Evolutionary conservation across 148 eudicot genomes (phyloP), one percentile per base, ranked within the genome.

Genomic region (Linanthus parryae): DNA sequence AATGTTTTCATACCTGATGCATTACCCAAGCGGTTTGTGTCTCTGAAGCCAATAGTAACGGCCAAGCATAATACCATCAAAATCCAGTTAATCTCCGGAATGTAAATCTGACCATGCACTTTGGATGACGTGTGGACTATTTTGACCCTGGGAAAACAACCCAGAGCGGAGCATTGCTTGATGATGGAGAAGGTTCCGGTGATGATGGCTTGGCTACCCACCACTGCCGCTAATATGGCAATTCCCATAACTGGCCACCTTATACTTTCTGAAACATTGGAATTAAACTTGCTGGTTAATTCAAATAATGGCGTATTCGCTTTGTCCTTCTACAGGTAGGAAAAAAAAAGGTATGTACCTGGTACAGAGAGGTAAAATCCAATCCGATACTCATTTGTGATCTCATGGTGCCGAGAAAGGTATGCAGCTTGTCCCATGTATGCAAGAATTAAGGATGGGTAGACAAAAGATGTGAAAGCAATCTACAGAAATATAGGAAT

Each of bases 401-500:
- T 38, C 29, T 36, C 69, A 63, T 88, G 99, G 59, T 92, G 94
- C 54, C 44, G 66, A 30, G 99, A 92, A 24, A 92, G 76, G 65
- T 87, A 92, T 16, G 99, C 99, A 48, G 99, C 99, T 84, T 92
- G 99, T 10, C 99, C 99, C 99, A 92, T 92, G 44, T 92, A 92
- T 48, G 99, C 99, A 29, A 92, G 96, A 61, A 92, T 67, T 50
- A 92, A 70, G 18, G 99, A 75, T 11, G 99, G 99, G 59, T 92
- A 92, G 24, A 92, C 99, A 30, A 87, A 43, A 7, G 69, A 70
- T 27, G 83, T 75, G 73, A 92, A 92, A 56, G 99, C 99, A 46
- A 84, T 67, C 96, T 92, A 81, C 26, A 65, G 54, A 61, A 44
- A 1, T 10, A 45, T 46, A 22, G 10, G 1, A 29, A n/a, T 2